These are phyloP conservation scores for Clarireedia hainanense DNA, from an alignment of 2,329 filamentous ascomycete species.

Conservation along the genomic window DNA sequence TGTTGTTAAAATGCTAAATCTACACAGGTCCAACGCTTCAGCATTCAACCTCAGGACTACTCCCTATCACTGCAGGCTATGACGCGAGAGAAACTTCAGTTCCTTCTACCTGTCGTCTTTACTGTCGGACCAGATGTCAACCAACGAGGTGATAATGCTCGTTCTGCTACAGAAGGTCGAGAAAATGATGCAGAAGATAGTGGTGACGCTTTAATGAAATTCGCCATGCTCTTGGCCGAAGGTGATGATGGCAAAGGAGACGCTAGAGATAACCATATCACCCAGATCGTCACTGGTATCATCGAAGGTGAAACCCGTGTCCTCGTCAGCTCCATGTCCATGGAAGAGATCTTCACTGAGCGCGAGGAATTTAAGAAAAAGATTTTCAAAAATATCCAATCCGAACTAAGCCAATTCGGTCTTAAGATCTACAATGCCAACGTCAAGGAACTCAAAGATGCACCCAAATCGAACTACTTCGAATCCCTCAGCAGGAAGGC, in stretches of 20 bases:
- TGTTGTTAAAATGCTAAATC: constrained; percentile 8
- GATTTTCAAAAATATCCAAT: constrained; percentile 48
- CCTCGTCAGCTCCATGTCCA: constrained; percentile 74
- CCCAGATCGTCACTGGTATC: constrained; percentile 81
- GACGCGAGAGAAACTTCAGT: constrained; percentile 83
- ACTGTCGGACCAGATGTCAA: constrained; percentile 76
- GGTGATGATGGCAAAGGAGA: constrained; percentile 35
- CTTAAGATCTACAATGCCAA: constrained; percentile 66
- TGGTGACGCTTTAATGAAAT: constrained; percentile 66
- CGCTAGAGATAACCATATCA: constrained; percentile 50
- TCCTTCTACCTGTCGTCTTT: constrained; percentile 75
- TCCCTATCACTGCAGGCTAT: constrained; percentile 77
- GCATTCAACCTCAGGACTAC: constrained; percentile 72
- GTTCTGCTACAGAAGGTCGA: constrained; percentile 10
- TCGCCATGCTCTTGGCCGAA: constrained; percentile 71
- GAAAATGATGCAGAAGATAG: constrained; percentile 36
- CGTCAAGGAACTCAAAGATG: constrained; percentile 81
- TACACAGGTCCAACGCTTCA: constrained; percentile 29
- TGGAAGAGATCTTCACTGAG: constrained; percentile 51
- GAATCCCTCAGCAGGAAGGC: constrained; percentile 74
- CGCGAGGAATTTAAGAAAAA: constrained; percentile 69
- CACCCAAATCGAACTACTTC: constrained; percentile 75
- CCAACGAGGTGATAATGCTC: constrained; percentile 34
- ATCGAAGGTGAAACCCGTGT: constrained; percentile 83
- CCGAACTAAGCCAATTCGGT: constrained; percentile 74